These are phyloP conservation scores for Petunia secreta DNA, from an alignment of 257 asterid species.

Conservation along the genomic window DNA sequence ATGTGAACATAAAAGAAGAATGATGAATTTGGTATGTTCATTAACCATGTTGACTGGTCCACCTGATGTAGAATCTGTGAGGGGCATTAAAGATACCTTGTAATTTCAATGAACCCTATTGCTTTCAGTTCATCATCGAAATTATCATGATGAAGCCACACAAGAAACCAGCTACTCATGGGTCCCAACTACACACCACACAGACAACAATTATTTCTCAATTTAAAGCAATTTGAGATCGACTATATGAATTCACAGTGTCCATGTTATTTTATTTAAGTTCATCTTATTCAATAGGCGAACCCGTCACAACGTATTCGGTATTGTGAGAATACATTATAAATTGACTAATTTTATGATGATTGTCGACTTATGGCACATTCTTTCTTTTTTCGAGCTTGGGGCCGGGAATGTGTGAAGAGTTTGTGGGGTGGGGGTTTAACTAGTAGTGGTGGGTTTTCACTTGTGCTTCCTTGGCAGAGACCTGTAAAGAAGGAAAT, in stretches of 20 bases:
- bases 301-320: no score
- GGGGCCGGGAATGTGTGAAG: no score
- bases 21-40: conserved; percentile 2
- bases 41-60: conserved; percentile 25
- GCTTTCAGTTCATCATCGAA: conserved; percentile 19
- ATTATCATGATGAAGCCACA: conserved; percentile 33
- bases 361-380: no score
- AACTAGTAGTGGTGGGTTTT: neutral
- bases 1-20: neutral
- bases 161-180: conserved; percentile 30
- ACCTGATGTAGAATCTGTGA: conserved; percentile 31
- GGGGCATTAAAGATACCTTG: conserved; percentile 30
- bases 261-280: neutral
- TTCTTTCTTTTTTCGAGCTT: no score
- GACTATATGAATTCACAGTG: neutral
- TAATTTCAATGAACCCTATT: conserved; percentile 24
- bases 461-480: neutral
- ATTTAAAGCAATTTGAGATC: neutral
- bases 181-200: conserved; percentile 28
- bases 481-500: conserved; percentile 44
- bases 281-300: no score
- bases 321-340: no score
- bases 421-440: neutral
- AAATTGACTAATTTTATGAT: no score
- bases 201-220: no score